Percentiles rank a stretch among this genome's conserved stretches.
Evolutionary conservation across 306 rosid genomes (phyloP).

Genomic region (Medicago truncatula): MtrunA17r5.0-ANR NC_053045.1:51429501-51430000

Average conservation of each 20-base stretch:
- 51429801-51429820: not conserved
- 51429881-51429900: conserved; percentile 71
- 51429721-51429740: too few species aligned
- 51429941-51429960: conserved; percentile 91
- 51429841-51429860: not conserved
- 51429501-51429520: not conserved
- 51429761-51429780: not conserved
- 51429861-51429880: conserved; percentile 60
- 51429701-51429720: not conserved
- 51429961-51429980: conserved; percentile 62
- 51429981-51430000: conserved; percentile 60
- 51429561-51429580: not conserved
- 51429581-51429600: not conserved
- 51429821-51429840: not conserved
- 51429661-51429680: not conserved
- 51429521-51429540: too few species aligned
- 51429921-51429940: conserved; percentile 80
- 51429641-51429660: not conserved
- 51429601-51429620: not conserved
- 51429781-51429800: not conserved
- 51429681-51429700: too few species aligned
- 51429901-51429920: conserved; percentile 77
- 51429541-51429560: not conserved
- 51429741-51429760: not conserved
- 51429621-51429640: too few species aligned